Base-by-base conservation (phyloP, 2,329 filamentous ascomycete species). In the Ascomycota sp. region DNA sequence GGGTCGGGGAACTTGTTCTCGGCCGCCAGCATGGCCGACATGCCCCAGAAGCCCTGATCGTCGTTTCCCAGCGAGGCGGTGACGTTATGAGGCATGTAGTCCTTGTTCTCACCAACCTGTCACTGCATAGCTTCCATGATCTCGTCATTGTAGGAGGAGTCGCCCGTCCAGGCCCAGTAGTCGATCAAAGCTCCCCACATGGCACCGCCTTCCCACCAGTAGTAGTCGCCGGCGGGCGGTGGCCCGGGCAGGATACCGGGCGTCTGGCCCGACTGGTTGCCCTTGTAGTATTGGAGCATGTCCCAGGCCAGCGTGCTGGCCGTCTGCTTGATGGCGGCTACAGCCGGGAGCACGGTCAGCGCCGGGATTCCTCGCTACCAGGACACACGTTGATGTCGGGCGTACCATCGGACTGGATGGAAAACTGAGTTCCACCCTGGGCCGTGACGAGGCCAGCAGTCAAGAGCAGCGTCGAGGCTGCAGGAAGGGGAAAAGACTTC, bases 181-280 rank as follows among this genome's bases (percentile, higher is more conserved):
- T 79, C 72, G 30, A 80, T 59, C 43, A 76, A 56, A 1, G 71
- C 66, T 40, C 72, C 69, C 62, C 76, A 76, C 54, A 81, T 60
- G 10, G 71, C 68, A 34, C 71, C 68, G 6, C 69, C 70, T 47
- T 80, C 70, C 75, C 75, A 81, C 75, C 75, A 81, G 58, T 78
- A 79, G 49, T 75, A 76, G 39, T 65, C 59, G 11, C 47, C 40
- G 26, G 47, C 46, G 2, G 49, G 47, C 41, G 66, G 66, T 35
- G 67, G 67, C 0, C 66, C 66, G 1, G 66, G 66, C 9, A 71
- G 49, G 42, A 68, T 61, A n/a, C 60, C 61, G 4, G 58, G 57
- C 3, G 54, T 57, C 40, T 54, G 47, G 12, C 60, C 60, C 0
- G 57, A 50, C 34, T 55, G 38, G 40, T 59, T 59, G 37, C 60